Evolutionary conservation across 345 rosid species (phyloP), one percentile per base, ranked within the genome.

Genomic region (Tarenaya hassleriana): DNA sequence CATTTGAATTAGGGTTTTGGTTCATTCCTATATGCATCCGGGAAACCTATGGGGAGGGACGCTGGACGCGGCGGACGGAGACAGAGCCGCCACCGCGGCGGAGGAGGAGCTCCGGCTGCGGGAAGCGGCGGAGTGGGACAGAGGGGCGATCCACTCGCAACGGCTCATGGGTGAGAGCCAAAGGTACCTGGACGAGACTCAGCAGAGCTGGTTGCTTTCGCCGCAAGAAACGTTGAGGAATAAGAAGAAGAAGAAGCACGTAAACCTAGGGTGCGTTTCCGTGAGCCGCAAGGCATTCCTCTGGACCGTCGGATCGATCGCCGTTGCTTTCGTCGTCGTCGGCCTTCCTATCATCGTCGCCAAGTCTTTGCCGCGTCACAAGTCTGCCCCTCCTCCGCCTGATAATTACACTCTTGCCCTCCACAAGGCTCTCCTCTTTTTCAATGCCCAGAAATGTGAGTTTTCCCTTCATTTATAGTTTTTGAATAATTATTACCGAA

Each of bases 381-480:
- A 70, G 40, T 7, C 73, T 13, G 27, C 8, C 1, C 82, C 89
- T 42, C 72, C 89, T 8, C 77, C 81, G 3, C 79, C 86, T 0
- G 95, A 89, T 51, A 60, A 77, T 56, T 86, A 89, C 77, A 73
- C 95, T 42, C 58, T 72, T 38, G 97, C 95, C 15, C 82, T 89
- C 49, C 85, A 69, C 34, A 83, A 86, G 72, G 82, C 95, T 7
- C 71, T 89, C 44, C 82, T 81, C 56, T 89, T 89, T 67, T 89
- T 89, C 69, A 83, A 89, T 43, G 95, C 95, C 39, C 97, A 89
- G 39, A 86, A 80, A 69, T 89, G 97, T 83, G 81, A 63, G 88
- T 75, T 34, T 8, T 10, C 12, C 8, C 34, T 7, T 34, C 20
- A 29, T 21, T 48, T 8, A 2, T 55, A 0, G 7, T 43, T 0